Conservation (phyloP, 2,329 filamentous ascomycete genomes). For the Ceratocystis ficicola region DNA sequence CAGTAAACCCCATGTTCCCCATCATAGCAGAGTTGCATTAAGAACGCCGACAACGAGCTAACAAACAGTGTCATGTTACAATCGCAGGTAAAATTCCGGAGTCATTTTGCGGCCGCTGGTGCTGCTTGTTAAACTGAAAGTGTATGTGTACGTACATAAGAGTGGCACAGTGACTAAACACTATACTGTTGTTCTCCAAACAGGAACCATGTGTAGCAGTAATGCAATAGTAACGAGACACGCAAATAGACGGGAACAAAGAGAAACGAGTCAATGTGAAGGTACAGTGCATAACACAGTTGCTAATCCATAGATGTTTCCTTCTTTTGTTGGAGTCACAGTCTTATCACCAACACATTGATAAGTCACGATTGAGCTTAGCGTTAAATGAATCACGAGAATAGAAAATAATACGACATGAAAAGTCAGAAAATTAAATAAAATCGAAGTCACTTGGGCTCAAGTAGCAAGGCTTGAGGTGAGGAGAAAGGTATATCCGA, state of each 20-base stretch:
- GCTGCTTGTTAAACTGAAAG: not conserved
- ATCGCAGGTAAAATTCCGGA: not conserved
- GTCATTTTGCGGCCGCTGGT: not conserved
- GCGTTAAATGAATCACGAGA: too few relatives aligned
- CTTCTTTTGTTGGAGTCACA: too few relatives aligned
- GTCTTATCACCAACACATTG: too few relatives aligned
- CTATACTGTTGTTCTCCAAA: not conserved
- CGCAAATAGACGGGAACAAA: not conserved
- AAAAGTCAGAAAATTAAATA: too few relatives aligned
- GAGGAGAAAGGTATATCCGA: too few relatives aligned
- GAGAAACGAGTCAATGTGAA: not conserved
- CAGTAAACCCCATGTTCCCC: not conserved
- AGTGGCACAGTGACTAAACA: not conserved
- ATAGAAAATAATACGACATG: too few relatives aligned
- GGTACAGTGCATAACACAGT: too few relatives aligned
- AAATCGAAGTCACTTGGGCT: too few relatives aligned
- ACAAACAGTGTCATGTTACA: slow-evolving; percentile 3
- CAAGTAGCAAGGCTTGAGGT: too few relatives aligned
- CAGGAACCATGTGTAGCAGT: not conserved
- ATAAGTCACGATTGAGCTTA: too few relatives aligned
- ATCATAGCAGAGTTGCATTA: slow-evolving; percentile 1
- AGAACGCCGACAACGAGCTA: not conserved
- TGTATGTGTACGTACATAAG: not conserved
- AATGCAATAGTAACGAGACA: not conserved
- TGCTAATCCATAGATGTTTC: too few relatives aligned